Conservation (phyloP, 164 flowering plant genomes). For the Annona squamosa region DNA sequence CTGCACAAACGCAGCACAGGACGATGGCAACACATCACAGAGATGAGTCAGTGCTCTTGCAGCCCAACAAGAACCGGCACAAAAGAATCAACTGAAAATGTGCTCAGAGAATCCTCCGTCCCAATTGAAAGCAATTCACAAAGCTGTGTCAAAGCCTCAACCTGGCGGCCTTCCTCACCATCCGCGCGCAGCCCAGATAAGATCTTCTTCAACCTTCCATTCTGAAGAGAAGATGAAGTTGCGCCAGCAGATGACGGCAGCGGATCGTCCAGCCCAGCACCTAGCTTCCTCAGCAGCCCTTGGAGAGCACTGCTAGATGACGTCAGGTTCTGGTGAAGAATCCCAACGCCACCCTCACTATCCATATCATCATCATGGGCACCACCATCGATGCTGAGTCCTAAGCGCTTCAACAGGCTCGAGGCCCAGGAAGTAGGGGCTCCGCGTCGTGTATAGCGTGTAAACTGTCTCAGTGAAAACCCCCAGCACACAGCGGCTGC, state of each 20-base stretch:
- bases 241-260: constrained; percentile 67
- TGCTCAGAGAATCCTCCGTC: constrained; percentile 88
- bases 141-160: constrained; percentile 89
- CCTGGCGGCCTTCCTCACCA: constrained; percentile 94
- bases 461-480: constrained; percentile 49
- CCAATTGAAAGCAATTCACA: constrained; percentile 97
- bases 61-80: constrained; percentile 89
- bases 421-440: constrained; percentile 73
- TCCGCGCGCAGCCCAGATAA: constrained; percentile 84
- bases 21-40: constrained; percentile 92
- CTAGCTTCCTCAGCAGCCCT: constrained; percentile 79
- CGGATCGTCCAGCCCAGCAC: constrained; percentile 91
- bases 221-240: constrained; percentile 72
- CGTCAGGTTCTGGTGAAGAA: constrained; percentile 74
- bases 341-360: constrained; percentile 66
- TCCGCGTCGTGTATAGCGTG: constrained; percentile 80
- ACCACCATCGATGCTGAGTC: constrained; percentile 47
- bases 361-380: constrained; percentile 41
- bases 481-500: constrained; percentile 47
- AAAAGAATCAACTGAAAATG: constrained; percentile 92
- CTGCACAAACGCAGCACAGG: constrained; percentile 96
- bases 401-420: constrained; percentile 44
- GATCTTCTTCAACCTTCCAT: constrained; percentile 85
- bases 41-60: constrained; percentile 93
- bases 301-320: constrained; percentile 94